Percentiles rank a stretch among this genome's conserved stretches.
Evolutionary conservation across 139 green algal species (phyloP).

Genomic region (Tetradesmus lagerheimii): DNA sequence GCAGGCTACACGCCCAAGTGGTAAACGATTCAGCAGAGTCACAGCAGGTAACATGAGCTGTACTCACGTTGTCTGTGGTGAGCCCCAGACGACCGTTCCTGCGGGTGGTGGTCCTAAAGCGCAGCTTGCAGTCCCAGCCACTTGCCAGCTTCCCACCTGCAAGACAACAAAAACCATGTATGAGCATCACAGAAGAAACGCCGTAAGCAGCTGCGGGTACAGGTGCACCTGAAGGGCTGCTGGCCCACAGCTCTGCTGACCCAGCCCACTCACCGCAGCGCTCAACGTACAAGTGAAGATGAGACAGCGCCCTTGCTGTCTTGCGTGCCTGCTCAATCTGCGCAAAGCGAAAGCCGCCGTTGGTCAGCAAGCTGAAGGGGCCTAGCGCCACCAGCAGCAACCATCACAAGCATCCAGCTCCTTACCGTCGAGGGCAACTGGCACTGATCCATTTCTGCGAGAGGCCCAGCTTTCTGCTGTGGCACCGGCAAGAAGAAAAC

Average conservation of each 20-base stretch:
- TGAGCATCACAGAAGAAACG: background rate
- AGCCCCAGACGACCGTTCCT: background rate
- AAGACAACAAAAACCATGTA: background rate
- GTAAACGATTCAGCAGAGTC: too few species aligned
- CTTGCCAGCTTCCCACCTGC: constrained; percentile 10
- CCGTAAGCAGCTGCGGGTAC: background rate
- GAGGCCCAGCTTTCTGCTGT: background rate
- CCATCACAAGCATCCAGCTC: background rate
- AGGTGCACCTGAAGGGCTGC: background rate
- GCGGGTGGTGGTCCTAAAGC: constrained; percentile 31
- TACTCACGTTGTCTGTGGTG: constrained; percentile 50
- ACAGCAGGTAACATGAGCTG: too few species aligned
- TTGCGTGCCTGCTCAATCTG: constrained; percentile 41
- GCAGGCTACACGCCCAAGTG: too few species aligned
- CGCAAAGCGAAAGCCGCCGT: background rate
- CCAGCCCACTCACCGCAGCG: constrained; percentile 8
- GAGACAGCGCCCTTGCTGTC: background rate
- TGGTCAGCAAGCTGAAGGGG: background rate
- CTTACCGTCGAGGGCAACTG: background rate
- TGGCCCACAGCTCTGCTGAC: background rate
- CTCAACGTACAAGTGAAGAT: constrained; percentile 21
- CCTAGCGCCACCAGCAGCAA: background rate
- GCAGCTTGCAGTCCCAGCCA: constrained; percentile 40
- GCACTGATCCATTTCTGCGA: background rate
- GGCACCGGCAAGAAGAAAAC: background rate